Conservation (phyloP, 1,139 yeast species). For the Eremothecium sinecaudum region DNA sequence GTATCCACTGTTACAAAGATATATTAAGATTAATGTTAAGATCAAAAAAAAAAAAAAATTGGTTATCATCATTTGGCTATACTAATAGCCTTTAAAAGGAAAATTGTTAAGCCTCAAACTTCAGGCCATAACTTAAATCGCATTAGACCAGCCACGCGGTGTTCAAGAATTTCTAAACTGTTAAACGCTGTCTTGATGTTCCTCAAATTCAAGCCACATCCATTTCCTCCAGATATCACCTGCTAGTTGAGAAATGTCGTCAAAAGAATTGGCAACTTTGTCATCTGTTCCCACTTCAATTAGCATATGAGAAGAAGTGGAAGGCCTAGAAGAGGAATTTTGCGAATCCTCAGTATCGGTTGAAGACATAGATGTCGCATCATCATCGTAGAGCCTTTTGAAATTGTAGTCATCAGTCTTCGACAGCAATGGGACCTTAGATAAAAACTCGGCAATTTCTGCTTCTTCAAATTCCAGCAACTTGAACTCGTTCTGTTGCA, state of each 20-base stretch:
- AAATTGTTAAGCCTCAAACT: no score
- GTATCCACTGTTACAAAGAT: no score
- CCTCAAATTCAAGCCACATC: constrained; percentile 64
- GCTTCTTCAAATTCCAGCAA: constrained; percentile 81
- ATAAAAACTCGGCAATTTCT: constrained; percentile 73
- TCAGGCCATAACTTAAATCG: no score
- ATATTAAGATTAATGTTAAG: no score
- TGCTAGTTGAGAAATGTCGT: constrained; percentile 56
- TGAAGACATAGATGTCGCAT: constrained; percentile 8
- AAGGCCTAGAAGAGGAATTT: constrained; percentile 7
- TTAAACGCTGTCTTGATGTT: constrained; percentile 16
- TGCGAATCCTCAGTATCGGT: constrained; percentile 9
- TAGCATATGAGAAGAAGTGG: constrained; percentile 20
- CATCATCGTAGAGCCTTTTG: constrained; percentile 21
- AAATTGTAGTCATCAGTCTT: constrained; percentile 28
- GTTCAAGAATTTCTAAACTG: no score
- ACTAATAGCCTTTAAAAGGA: no score
- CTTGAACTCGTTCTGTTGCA: constrained; percentile 70
- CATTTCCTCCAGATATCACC: constrained; percentile 87
- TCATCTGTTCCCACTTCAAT: constrained; percentile 31
- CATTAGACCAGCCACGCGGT: no score
- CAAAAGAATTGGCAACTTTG: constrained; percentile 34
- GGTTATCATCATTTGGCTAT: no score
- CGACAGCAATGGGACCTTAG: constrained; percentile 38
- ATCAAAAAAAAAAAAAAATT: no score